phyloP scores from a whole-genome alignment of 495 filamentous ascomycete species.

The Amphirosellinia nigrospora region DNA sequence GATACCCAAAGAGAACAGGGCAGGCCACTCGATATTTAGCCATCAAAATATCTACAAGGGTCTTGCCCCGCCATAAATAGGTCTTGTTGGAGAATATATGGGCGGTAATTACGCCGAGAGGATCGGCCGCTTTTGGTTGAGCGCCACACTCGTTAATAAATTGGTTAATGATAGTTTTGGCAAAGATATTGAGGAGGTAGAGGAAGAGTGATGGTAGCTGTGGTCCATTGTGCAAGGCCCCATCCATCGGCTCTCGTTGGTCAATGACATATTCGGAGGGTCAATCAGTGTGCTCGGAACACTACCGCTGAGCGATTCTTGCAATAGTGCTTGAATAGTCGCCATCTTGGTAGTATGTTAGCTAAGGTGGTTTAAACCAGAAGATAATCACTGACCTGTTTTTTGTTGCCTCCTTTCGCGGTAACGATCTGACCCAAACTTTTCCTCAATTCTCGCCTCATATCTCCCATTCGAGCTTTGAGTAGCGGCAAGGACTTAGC shows the following conservation, averaged over 20 bases:
- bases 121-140: slow-evolving; percentile 74
- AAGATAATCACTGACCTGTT: slow-evolving; percentile 52
- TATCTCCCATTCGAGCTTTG: slow-evolving; percentile 73
- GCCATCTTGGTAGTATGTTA: slow-evolving; percentile 45
- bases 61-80: slow-evolving; percentile 71
- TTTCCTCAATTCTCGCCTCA: slow-evolving; percentile 73
- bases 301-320: slow-evolving; percentile 46
- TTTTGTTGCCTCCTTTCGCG: slow-evolving; percentile 65
- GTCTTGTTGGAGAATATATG: slow-evolving; percentile 72
- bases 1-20: slow-evolving; percentile 86
- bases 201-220: slow-evolving; percentile 71
- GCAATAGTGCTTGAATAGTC: slow-evolving; percentile 49
- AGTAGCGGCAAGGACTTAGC: slow-evolving; percentile 52
- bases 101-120: slow-evolving; percentile 77
- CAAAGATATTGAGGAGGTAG: slow-evolving; percentile 82
- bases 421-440: slow-evolving; percentile 75
- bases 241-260: slow-evolving; percentile 58
- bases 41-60: slow-evolving; percentile 84
- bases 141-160: slow-evolving; percentile 76
- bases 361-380: background rate
- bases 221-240: slow-evolving; percentile 59
- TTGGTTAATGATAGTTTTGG: slow-evolving; percentile 77
- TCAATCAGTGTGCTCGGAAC: slow-evolving; percentile 65
- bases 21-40: slow-evolving; percentile 84
- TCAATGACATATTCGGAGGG: slow-evolving; percentile 67